These are phyloP conservation scores for Aspergillus intermedius DNA, from an alignment of 2,329 filamentous ascomycete genomes.

Conservation along the genomic window DNA sequence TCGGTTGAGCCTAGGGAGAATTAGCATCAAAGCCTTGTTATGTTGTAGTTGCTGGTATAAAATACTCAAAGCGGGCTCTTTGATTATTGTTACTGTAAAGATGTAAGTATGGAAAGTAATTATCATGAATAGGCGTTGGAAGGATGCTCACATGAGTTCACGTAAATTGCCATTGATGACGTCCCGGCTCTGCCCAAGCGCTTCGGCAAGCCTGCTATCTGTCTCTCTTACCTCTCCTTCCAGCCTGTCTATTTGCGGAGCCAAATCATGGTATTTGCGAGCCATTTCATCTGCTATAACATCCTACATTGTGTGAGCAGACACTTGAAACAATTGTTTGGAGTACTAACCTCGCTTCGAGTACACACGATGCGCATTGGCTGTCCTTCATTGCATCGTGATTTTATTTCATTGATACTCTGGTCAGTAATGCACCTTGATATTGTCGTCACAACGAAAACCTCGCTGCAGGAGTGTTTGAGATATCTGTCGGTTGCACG, in stretches of 20 bases:
- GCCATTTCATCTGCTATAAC: conserved; percentile 8
- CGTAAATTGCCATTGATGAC: not conserved
- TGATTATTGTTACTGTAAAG: not conserved
- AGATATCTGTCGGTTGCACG: conserved; percentile 17
- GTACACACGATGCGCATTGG: conserved; percentile 15
- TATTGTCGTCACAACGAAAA: conserved; percentile 15
- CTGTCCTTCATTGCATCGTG: conserved; percentile 2
- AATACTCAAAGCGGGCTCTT: not conserved
- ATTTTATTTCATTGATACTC: conserved; percentile 11
- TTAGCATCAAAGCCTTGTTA: not conserved
- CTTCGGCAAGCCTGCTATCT: not conserved
- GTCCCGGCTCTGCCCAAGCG: not conserved
- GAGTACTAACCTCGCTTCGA: conserved; percentile 9
- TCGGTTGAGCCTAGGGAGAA: not conserved
- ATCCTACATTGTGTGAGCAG: conserved; percentile 1
- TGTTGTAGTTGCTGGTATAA: not conserved
- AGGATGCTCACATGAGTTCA: conserved; percentile 4
- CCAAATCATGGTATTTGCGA: conserved; percentile 1
- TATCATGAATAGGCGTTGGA: not conserved
- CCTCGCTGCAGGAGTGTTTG: conserved; percentile 14
- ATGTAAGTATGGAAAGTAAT: not conserved
- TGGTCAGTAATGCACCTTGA: conserved; percentile 12
- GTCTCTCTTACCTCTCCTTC: not conserved
- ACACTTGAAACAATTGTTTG: not conserved
- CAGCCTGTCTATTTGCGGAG: not conserved